Conservation (phyloP, 768 basidiomycete genomes). For the Tylopilus felleus region DNA sequence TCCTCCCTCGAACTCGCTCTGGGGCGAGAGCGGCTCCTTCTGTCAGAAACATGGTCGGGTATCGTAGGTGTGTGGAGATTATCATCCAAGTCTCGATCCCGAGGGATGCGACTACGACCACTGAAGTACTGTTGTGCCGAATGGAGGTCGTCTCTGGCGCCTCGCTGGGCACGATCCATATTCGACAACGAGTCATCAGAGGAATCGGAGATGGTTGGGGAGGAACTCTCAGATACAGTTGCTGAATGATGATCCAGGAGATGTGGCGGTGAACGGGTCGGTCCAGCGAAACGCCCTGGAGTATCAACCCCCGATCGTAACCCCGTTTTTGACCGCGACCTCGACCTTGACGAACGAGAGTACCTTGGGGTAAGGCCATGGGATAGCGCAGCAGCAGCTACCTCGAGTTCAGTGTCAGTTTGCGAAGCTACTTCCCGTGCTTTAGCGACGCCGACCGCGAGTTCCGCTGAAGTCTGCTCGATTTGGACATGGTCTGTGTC, state of each 20-base stretch:
- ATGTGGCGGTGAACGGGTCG: conserved; percentile 46
- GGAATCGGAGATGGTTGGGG: conserved; percentile 40
- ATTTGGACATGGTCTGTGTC: conserved; percentile 3
- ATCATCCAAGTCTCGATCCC: conserved; percentile 58
- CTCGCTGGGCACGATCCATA: conserved; percentile 40
- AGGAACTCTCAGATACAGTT: conserved; percentile 33
- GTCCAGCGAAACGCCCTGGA: conserved; percentile 56
- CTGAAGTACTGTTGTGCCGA: conserved; percentile 35
- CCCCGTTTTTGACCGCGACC: conserved; percentile 37
- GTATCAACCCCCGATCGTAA: conserved; percentile 59
- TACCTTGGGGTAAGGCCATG: conserved; percentile 31
- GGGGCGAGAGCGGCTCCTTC: conserved; percentile 10
- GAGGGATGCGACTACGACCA: conserved; percentile 56
- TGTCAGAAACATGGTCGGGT: conserved; percentile 27
- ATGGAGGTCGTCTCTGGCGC: conserved; percentile 53
- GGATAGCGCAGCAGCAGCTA: conserved; percentile 32
- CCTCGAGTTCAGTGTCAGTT: conserved; percentile 29
- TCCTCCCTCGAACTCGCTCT: conserved; percentile 17
- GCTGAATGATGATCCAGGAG: conserved; percentile 17
- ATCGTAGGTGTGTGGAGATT: conserved; percentile 60
- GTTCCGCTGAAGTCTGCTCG: conserved; percentile 14
- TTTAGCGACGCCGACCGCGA: conserved; percentile 27
- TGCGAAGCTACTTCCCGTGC: conserved; percentile 24
- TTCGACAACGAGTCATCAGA: conserved; percentile 34
- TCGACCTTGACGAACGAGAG: conserved; percentile 25